These are phyloP conservation scores for Davidsoniella eucalypti DNA, from an alignment of 2,329 filamentous ascomycete genomes.

Conservation along the genomic window DNA sequence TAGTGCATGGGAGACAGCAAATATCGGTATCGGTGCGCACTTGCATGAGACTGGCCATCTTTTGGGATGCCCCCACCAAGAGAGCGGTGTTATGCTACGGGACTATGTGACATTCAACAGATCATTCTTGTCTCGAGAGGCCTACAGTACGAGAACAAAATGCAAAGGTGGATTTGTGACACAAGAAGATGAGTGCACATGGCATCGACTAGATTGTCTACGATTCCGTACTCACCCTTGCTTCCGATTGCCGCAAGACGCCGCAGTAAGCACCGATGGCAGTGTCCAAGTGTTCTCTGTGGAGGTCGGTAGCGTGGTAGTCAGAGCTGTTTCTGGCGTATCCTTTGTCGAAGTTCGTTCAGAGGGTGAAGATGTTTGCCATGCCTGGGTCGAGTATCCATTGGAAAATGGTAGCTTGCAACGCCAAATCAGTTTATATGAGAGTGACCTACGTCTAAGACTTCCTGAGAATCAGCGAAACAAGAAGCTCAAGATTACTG, in stretches of 20 bases:
- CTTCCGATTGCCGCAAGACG: slow-evolving; percentile 69
- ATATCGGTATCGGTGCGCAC: slow-evolving; percentile 84
- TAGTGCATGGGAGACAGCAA: slow-evolving; percentile 90
- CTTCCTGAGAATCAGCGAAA: slow-evolving; percentile 60
- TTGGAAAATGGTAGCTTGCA: slow-evolving; percentile 46
- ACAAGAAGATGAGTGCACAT: slow-evolving; percentile 68
- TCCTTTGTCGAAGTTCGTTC: slow-evolving; percentile 70
- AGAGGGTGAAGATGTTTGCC: slow-evolving; percentile 68
- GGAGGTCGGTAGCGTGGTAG: slow-evolving; percentile 57
- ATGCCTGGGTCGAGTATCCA: slow-evolving; percentile 64
- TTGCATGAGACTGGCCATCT: slow-evolving; percentile 81
- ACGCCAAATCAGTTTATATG: slow-evolving; percentile 57
- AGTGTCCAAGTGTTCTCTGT: slow-evolving; percentile 78
- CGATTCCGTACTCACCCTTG: slow-evolving; percentile 83
- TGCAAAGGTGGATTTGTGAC: slow-evolving; percentile 62
- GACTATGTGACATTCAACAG: slow-evolving; percentile 78
- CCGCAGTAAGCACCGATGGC: slow-evolving; percentile 44
- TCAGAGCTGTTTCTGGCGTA: slow-evolving; percentile 67
- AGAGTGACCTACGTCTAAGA: slow-evolving; percentile 54
- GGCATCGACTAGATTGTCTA: slow-evolving; percentile 79
- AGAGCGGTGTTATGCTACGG: slow-evolving; percentile 78
- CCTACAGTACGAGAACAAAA: slow-evolving; percentile 75
- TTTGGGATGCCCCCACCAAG: slow-evolving; percentile 79
- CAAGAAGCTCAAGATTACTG: slow-evolving; percentile 49
- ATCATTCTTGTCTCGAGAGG: slow-evolving; percentile 64